These are phyloP conservation scores for Waltiozyma sp. DNA, from an alignment of 1,139 yeast species.

Conservation along the genomic window DNA sequence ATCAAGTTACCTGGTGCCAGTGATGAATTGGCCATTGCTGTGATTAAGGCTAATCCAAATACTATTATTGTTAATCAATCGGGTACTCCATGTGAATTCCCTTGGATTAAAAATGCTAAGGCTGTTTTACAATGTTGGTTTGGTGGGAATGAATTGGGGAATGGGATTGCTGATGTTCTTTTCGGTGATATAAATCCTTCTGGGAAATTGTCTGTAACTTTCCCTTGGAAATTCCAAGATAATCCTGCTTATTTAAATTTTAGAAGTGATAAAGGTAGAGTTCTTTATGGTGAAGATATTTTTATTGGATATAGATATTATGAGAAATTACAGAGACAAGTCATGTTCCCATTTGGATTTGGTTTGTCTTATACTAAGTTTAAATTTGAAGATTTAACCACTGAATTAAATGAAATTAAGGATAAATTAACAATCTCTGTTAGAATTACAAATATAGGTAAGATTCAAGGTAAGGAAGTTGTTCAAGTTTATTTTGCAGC, in stretches of 20 bases:
- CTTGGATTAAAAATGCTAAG: constrained; percentile 36
- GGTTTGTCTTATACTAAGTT: constrained; percentile 47
- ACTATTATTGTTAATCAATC: constrained; percentile 44
- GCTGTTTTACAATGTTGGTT: constrained; percentile 38
- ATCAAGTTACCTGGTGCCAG: constrained; percentile 34
- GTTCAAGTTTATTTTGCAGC: constrained; percentile 32
- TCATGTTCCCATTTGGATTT: constrained; percentile 45
- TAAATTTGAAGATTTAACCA: constrained; percentile 18
- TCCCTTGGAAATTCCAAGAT: constrained; percentile 33
- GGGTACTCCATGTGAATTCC: constrained; percentile 49
- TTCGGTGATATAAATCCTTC: constrained; percentile 55
- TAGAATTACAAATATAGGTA: constrained; percentile 31
- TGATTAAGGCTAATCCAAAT: constrained; percentile 35
- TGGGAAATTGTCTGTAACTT: constrained; percentile 49
- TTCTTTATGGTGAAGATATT: constrained; percentile 35
- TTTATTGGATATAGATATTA: constrained; percentile 44
- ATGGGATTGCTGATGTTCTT: constrained; percentile 41
- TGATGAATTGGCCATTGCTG: constrained; percentile 32
- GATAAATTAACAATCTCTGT: constrained; percentile 25
- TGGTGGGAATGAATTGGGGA: constrained; percentile 34
- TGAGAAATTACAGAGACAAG: constrained; percentile 33
- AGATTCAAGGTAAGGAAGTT: constrained; percentile 28
- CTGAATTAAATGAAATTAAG: constrained; percentile 11
- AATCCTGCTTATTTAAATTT: constrained; percentile 37
- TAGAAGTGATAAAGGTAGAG: constrained; percentile 34